Evolutionary conservation across 805 yeast genomes (phyloP).

Genomic region (Ogataea saltuana): DNA sequence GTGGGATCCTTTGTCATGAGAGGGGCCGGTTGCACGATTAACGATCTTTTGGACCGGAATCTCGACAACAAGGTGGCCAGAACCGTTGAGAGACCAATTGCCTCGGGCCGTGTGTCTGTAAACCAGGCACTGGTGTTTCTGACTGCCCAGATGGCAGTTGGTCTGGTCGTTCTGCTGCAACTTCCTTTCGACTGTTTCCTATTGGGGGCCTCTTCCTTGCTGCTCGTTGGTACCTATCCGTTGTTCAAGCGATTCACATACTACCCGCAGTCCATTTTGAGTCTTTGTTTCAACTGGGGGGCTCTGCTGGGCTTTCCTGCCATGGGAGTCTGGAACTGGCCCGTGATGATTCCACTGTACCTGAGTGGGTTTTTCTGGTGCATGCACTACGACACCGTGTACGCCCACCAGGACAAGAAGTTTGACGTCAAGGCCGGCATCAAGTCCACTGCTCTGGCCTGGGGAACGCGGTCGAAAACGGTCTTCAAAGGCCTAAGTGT

Average conservation of each 20-base stretch:
- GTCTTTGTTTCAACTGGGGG: constrained; percentile 92
- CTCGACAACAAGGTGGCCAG: constrained; percentile 84
- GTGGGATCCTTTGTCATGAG: constrained; percentile 90
- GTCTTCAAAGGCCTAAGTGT: constrained; percentile 63
- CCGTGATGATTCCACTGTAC: constrained; percentile 77
- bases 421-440: constrained; percentile 90
- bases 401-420: constrained; percentile 95
- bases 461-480: constrained; percentile 81
- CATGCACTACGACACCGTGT: constrained; percentile 92
- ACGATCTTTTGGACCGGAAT: constrained; percentile 83
- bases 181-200: constrained; percentile 81
- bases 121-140: constrained; percentile 70
- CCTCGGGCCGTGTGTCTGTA: constrained; percentile 77
- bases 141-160: constrained; percentile 72
- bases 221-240: constrained; percentile 85
- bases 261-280: constrained; percentile 85
- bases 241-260: constrained; percentile 92
- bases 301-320: constrained; percentile 94
- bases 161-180: constrained; percentile 66
- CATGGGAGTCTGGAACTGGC: constrained; percentile 78
- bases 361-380: constrained; percentile 85
- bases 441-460: constrained; percentile 91
- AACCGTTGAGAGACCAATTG: constrained; percentile 89
- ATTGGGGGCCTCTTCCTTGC: constrained; percentile 77
- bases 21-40: constrained; percentile 97